Base-by-base conservation (phyloP, 345 rosid species). In the Syzygium aqueum region DNA sequence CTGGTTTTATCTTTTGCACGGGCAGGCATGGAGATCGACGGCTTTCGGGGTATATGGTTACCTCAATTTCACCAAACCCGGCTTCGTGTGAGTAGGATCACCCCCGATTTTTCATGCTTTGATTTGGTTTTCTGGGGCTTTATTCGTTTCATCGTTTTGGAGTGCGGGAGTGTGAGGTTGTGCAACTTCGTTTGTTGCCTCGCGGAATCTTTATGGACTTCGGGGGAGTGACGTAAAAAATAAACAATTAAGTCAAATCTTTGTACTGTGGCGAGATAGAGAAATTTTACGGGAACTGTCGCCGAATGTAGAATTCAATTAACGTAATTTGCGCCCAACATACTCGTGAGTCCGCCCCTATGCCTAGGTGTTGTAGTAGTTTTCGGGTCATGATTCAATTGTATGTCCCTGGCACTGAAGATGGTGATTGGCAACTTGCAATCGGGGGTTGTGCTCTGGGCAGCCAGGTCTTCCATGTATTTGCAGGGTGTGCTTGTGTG, bases 11-110 rank as follows among this genome's bases (percentile, higher is more conserved):
- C 53, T 43, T 61, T 15, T 53, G 54, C 82, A 13, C 77, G 28
- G 21, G 85, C 91, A 96, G 98, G 85, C 95, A 89, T 97, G 99
- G 98, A 93, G 98, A 91, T 86, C 89, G 25, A 89, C 98, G 82
- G 94, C 96, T 88, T 96, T 97, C 88, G 98, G 97, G 33, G 88
- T 90, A 57, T 96, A 92, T 85, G 99, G 99, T 86, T 95, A 91
- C 87, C 88, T 93, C 87, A 96, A 97, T 86, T 97, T 96, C 94
- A 96, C 98, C 92, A 94, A 92, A 89, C 92, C 93, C 51, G 98
- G 91, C 85, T 95, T 94, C 96, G 27, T 92, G 99, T 95, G 92
- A 93, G 97, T 88, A 30, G 61, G 53, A 84, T 84, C 51, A 19
- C n/a, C 49, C 49, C 57, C 82, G 43, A 33, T 49, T 56, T 84